Evolutionary conservation across 2,329 filamentous ascomycete species (phyloP), one percentile per base, ranked within the genome.

Genomic region (Arthrobotrys iridis): DNA sequence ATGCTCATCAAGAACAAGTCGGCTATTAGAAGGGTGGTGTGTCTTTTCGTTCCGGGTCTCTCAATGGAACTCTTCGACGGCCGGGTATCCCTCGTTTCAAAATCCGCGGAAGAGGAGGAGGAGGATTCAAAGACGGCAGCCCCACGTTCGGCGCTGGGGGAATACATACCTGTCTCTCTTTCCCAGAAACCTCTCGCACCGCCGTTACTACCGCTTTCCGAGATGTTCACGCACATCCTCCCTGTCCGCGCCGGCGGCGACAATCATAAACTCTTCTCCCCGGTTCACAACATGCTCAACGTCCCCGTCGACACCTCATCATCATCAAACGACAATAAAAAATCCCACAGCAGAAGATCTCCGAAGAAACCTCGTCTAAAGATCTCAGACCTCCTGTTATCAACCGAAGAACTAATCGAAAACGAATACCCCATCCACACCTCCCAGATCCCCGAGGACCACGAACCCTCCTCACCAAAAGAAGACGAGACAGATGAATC

Each of bases 151-250:
- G 59, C 48, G 4, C 46, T 74, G 2, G 70, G 60, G 18, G 70
- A 74, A 67, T 70, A 76, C 64, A 62, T 81, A 81, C 68, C 77
- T 78, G 50, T 81, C 80, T 2, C 77, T 78, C 40, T 73, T 2
- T 77, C 3, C 83, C 82, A 60, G 82, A 55, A 24, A 2, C 80
- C 66, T 81, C 83, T 28, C 79, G 80, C 40, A 50, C 77, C 6
- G 77, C 84, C 41, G 74, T 77, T 3, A 77, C 78, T 24, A 79
- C 80, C 4, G 63, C 70, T n/a, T 78, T 84, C 67, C 41, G 88
- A 92, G 72, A 91, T 97, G 81, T 98, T 99, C 78, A 85, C 89
- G 6, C 90, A 95, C 79, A 84, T 97, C 40, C 97, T 95, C 93
- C 94, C 93, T 7, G 88, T 97, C 70, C 91, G 89, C 81, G 91